Percentiles rank a stretch among this genome's conserved stretches.
Conservation (phyloP, 768 basidiomycete genomes). For the Podaxis carcinomalis region DNA sequence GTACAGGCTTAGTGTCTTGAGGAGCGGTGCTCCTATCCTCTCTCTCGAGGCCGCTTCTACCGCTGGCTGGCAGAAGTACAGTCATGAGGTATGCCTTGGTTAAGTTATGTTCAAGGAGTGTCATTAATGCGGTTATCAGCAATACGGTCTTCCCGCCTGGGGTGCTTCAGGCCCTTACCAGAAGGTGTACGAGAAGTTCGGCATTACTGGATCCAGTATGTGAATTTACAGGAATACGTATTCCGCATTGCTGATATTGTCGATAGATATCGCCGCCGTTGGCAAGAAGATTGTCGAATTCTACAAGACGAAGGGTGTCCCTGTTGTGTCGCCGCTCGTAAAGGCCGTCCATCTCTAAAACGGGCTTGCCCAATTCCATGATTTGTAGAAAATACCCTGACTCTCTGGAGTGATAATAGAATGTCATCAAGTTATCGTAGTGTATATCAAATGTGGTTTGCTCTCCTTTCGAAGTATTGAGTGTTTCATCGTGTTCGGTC, state of each 20-base stretch:
- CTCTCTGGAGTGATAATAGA: not conserved
- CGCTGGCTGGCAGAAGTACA: slow-evolving; percentile 85
- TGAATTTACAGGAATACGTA: slow-evolving; percentile 12
- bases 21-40: slow-evolving; percentile 86
- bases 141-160: slow-evolving; percentile 72
- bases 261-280: slow-evolving; percentile 67
- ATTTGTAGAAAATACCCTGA: not conserved
- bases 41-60: slow-evolving; percentile 85
- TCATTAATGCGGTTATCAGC: slow-evolving; percentile 31
- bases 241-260: slow-evolving; percentile 9
- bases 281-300: slow-evolving; percentile 85
- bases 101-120: not conserved
- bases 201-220: slow-evolving; percentile 72
- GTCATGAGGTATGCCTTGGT: slow-evolving; percentile 57
- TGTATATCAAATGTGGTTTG: not conserved
- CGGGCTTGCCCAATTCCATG: not conserved
- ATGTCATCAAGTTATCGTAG: not conserved
- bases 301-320: slow-evolving; percentile 76
- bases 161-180: slow-evolving; percentile 89
- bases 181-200: slow-evolving; percentile 90
- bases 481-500: not conserved
- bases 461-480: not conserved
- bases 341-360: slow-evolving; percentile 52
- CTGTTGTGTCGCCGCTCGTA: slow-evolving; percentile 69
- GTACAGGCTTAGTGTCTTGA: slow-evolving; percentile 80